phyloP scores from a whole-genome alignment of 352 stramenopile genomes.

The Chrysophaeum taylorii region DNA sequence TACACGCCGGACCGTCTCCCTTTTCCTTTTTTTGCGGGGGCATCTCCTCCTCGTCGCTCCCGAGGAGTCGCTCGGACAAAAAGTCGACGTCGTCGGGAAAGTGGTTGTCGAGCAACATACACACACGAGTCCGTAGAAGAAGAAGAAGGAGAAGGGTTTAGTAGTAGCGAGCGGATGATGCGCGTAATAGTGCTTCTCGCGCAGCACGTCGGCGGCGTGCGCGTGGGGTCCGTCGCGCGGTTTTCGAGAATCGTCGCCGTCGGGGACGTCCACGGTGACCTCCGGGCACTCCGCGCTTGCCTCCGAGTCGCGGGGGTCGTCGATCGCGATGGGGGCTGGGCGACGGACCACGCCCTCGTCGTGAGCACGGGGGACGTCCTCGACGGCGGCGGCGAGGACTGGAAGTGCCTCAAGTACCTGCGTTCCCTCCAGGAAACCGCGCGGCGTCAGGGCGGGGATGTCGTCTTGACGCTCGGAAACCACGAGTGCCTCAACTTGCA shows the following conservation, averaged over 20 bases:
- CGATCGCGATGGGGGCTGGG: background rate
- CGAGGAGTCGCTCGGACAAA: no score
- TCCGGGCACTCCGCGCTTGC: background rate
- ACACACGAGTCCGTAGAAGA: no score
- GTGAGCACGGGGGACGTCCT: background rate
- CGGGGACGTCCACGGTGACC: constrained; percentile 10
- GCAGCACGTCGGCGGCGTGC: no score
- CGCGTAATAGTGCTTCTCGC: no score
- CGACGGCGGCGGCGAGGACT: background rate
- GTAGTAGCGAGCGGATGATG: no score
- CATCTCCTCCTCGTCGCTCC: no score
- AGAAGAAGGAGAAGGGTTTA: no score
- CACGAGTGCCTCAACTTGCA: constrained; percentile 4
- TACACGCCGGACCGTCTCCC: no score
- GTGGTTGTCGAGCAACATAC: no score
- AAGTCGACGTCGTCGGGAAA: no score
- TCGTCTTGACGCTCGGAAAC: background rate
- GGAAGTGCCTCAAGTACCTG: constrained; percentile 1
- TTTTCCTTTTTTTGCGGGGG: no score
- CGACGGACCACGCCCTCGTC: background rate
- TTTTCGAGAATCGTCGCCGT: background rate
- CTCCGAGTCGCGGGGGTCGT: background rate
- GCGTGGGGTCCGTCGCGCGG: no score
- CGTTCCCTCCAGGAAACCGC: background rate
- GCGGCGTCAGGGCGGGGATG: background rate